A percentile compares a stretch with the other conserved stretches of the same genome.
Conservation (phyloP, 176 grass and related monocot species). For the Musa schizocarpa region DNA sequence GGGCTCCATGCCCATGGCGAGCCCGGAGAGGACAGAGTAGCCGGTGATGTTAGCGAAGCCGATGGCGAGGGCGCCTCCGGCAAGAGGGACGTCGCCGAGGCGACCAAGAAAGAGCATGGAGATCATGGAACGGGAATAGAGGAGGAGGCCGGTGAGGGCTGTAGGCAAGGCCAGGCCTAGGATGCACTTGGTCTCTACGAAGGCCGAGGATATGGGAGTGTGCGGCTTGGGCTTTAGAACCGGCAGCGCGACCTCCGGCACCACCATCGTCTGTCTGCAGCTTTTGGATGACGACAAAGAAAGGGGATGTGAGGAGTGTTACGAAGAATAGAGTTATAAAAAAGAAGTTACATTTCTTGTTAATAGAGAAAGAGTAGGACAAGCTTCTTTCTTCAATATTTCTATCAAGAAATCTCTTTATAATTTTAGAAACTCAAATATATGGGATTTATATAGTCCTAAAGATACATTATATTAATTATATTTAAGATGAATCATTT, state of each 20-base stretch:
- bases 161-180: slow-evolving; percentile 8
- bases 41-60: slow-evolving; percentile 90
- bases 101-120: slow-evolving; percentile 68
- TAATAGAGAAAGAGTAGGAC: too few species aligned
- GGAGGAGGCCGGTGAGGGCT: too few species aligned
- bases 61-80: slow-evolving; percentile 78
- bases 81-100: slow-evolving; percentile 63
- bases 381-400: too few species aligned
- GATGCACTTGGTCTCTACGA: neutral
- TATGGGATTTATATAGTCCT: too few species aligned
- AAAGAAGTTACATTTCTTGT: too few species aligned
- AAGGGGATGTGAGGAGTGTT: neutral
- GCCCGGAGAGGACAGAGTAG: slow-evolving; percentile 70
- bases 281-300: neutral
- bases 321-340: too few species aligned
- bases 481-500: too few species aligned
- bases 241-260: neutral
- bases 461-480: too few species aligned
- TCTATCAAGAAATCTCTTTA: too few species aligned
- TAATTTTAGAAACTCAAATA: too few species aligned
- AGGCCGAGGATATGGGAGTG: neutral
- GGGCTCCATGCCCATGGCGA: slow-evolving; percentile 85
- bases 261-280: neutral
- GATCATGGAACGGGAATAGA: too few species aligned
- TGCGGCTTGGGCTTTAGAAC: neutral